Percentiles rank a stretch among this genome's conserved stretches.
phyloP scores from a whole-genome alignment of 2,329 filamentous ascomycete genomes.

The Neoscytalidium dimidiatum region DNA sequence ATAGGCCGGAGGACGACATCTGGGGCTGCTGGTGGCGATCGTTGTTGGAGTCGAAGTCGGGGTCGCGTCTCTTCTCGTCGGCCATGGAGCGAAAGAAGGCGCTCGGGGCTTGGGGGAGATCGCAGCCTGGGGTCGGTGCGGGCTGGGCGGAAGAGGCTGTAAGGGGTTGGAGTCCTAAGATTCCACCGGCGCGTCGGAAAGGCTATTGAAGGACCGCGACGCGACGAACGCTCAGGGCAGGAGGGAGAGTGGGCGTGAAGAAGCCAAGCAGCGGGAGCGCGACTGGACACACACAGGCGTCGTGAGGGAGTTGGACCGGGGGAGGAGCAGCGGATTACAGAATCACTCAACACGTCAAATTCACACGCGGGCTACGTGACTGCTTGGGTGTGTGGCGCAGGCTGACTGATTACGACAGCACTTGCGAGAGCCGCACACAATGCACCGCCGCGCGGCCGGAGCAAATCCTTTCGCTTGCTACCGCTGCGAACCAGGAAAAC shows the following conservation, averaged over 20 bases:
- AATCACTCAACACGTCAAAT: not conserved
- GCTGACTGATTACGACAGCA: not conserved
- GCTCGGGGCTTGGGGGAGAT: constrained; percentile 8
- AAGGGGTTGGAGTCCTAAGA: constrained; percentile 14
- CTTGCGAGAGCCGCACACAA: not conserved
- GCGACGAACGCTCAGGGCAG: not conserved
- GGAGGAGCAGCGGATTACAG: not conserved
- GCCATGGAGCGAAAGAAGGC: constrained; percentile 60
- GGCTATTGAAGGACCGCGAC: not conserved
- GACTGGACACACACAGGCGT: not conserved
- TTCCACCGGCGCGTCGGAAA: constrained; percentile 9
- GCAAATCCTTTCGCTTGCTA: not conserved
- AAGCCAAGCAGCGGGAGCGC: not conserved
- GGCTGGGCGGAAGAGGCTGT: constrained; percentile 12
- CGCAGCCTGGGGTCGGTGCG: constrained; percentile 7
- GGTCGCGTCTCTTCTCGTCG: constrained; percentile 83
- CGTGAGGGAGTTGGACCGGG: not conserved
- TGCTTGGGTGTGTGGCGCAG: constrained; percentile 3
- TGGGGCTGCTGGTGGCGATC: constrained; percentile 55
- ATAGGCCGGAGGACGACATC: constrained; percentile 48
- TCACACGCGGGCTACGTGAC: constrained; percentile 5
- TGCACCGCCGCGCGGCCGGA: not conserved
- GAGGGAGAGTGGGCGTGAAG: not conserved
- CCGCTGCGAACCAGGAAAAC: not conserved
- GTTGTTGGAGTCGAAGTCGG: constrained; percentile 63